Evolutionary conservation across 1,139 yeast genomes (phyloP).

Genomic region (Schizosaccharomyces versatilis): DNA sequence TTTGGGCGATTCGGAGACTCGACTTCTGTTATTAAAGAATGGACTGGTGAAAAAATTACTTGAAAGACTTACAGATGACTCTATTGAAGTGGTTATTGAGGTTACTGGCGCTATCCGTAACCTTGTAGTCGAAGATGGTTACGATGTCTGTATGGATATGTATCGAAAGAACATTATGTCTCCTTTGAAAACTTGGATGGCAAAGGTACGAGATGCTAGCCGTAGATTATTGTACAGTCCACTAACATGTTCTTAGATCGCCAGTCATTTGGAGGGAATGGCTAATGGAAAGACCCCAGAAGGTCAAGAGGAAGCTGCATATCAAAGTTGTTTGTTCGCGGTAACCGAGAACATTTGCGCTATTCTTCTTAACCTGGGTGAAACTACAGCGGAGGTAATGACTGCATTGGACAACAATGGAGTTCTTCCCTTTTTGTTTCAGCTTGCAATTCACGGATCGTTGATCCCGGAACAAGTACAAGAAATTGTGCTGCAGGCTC

Average conservation of each 20-base stretch:
- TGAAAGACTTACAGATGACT: slow-evolving; percentile 43
- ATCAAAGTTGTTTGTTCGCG: background rate
- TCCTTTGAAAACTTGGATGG: background rate
- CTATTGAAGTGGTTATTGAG: slow-evolving; percentile 57
- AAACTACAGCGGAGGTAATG: slow-evolving; percentile 40
- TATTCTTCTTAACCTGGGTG: slow-evolving; percentile 42
- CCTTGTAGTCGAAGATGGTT: slow-evolving; percentile 69
- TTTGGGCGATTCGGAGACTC: slow-evolving; percentile 38
- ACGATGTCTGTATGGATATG: slow-evolving; percentile 48
- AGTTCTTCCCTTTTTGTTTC: slow-evolving; percentile 11
- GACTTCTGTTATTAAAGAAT: slow-evolving; percentile 46
- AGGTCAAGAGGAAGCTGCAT: background rate
- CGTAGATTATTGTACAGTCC: background rate
- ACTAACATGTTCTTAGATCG: background rate
- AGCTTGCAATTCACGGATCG: background rate
- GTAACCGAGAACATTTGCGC: slow-evolving; percentile 56
- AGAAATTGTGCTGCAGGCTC: slow-evolving; percentile 12
- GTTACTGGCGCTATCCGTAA: slow-evolving; percentile 63
- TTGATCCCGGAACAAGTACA: background rate
- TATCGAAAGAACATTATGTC: slow-evolving; percentile 67
- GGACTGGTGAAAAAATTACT: slow-evolving; percentile 40
- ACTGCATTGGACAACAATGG: slow-evolving; percentile 27
- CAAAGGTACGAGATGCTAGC: background rate
- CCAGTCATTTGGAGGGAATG: background rate
- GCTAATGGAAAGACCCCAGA: background rate